phyloP scores from a whole-genome alignment of 306 rosid genomes.

The Cotoneaster glaucophyllus region DNA sequence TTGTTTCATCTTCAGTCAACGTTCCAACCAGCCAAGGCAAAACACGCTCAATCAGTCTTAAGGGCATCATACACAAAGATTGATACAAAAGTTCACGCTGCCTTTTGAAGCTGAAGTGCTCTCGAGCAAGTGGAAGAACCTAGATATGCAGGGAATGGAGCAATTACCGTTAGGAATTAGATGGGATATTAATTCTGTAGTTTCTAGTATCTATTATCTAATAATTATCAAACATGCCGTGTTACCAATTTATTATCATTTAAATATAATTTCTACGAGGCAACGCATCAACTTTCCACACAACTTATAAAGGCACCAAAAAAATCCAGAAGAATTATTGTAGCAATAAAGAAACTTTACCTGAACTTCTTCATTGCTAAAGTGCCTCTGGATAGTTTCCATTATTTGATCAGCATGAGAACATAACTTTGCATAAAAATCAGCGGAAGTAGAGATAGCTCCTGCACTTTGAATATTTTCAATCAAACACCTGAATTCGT shows the following conservation, averaged over 20 bases:
- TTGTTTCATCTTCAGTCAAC: slow-evolving; percentile 68
- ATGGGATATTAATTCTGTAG: slow-evolving; percentile 1
- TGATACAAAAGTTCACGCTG: slow-evolving; percentile 87
- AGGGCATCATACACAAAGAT: slow-evolving; percentile 95
- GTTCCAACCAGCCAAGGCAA: slow-evolving; percentile 88
- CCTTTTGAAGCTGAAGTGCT: slow-evolving; percentile 78
- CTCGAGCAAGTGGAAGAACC: slow-evolving; percentile 98
- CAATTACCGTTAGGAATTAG: slow-evolving; percentile 12
- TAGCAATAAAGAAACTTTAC: slow-evolving; percentile 38
- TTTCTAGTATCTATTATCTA: slow-evolving; percentile 25
- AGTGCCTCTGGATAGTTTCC: slow-evolving; percentile 88
- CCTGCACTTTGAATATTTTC: slow-evolving; percentile 85
- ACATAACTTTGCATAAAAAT: slow-evolving; percentile 77
- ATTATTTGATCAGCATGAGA: slow-evolving; percentile 92
- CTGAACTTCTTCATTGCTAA: slow-evolving; percentile 89
- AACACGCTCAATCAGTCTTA: slow-evolving; percentile 89
- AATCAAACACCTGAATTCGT: slow-evolving; percentile 81
- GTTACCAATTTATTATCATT: background rate
- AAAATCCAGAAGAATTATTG: slow-evolving; percentile 1
- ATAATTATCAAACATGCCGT: slow-evolving; percentile 3
- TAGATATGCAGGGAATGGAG: slow-evolving; percentile 30
- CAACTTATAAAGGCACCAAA: slow-evolving; percentile 4
- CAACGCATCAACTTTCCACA: slow-evolving; percentile 15
- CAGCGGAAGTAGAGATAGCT: slow-evolving; percentile 71
- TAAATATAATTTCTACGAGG: slow-evolving; percentile 7